These are phyloP conservation scores for Marasmius sp. DNA, from an alignment of 1,284 basidiomycete species.

Conservation along the genomic window DNA sequence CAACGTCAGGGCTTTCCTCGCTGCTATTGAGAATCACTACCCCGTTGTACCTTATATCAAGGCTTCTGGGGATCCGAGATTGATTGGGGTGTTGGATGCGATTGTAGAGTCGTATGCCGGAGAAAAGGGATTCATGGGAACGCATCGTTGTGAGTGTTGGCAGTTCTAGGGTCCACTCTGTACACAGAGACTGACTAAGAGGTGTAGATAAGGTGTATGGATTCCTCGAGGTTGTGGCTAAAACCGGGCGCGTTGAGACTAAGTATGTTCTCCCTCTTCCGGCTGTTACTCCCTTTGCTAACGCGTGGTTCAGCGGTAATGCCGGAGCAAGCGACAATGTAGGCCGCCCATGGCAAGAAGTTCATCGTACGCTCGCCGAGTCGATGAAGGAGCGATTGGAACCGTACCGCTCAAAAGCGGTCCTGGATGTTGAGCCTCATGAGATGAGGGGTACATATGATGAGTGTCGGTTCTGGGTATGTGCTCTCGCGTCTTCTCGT, in stretches of 20 bases:
- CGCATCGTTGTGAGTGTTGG: slow-evolving; percentile 10
- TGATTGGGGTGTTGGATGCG: slow-evolving; percentile 11
- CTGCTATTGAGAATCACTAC: slow-evolving; percentile 12
- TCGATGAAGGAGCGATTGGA: slow-evolving; percentile 16
- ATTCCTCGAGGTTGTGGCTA: slow-evolving; percentile 14
- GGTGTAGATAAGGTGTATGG: slow-evolving; percentile 14
- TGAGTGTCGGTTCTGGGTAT: slow-evolving; percentile 12
- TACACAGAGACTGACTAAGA: too few relatives aligned
- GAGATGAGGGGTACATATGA: slow-evolving; percentile 12
- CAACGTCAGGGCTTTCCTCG: slow-evolving; percentile 11
- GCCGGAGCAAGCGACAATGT: slow-evolving; percentile 8
- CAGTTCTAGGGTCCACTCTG: background rate
- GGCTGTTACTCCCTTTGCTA: background rate
- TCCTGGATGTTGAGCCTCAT: slow-evolving; percentile 8
- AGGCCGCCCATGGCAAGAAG: slow-evolving; percentile 14
- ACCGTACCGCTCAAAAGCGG: slow-evolving; percentile 6
- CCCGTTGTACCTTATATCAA: slow-evolving; percentile 11
- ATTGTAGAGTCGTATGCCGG: slow-evolving; percentile 14
- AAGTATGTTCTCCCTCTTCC: slow-evolving; percentile 3
- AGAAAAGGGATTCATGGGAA: slow-evolving; percentile 15
- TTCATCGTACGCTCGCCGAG: slow-evolving; percentile 11
- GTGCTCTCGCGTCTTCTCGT: background rate
- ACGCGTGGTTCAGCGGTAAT: slow-evolving; percentile 3
- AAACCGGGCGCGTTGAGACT: slow-evolving; percentile 14
- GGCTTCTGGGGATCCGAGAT: slow-evolving; percentile 2